Evolutionary conservation across 2,329 filamentous ascomycete species (phyloP).

Genomic region (Malbranchea zuffiana): DNA sequence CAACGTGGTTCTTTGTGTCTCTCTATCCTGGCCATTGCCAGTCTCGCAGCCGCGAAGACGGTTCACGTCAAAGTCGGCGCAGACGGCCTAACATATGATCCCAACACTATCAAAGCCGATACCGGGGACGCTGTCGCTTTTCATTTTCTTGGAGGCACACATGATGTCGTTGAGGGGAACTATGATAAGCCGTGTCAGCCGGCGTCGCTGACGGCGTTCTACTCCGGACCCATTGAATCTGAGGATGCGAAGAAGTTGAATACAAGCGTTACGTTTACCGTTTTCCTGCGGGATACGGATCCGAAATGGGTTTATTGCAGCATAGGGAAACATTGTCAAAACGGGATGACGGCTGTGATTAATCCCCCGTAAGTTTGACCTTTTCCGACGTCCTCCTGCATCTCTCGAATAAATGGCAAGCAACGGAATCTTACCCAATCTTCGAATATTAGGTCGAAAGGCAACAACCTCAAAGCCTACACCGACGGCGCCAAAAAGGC

Average conservation of each 20-base stretch:
- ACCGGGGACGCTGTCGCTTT: slow-evolving; percentile 14
- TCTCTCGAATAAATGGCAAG: background rate
- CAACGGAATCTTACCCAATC: background rate
- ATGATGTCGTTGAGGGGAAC: slow-evolving; percentile 13
- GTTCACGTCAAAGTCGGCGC: slow-evolving; percentile 14
- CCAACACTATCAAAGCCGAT: slow-evolving; percentile 10
- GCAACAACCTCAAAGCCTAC: slow-evolving; percentile 8
- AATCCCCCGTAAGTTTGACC: slow-evolving; percentile 34
- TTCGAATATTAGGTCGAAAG: slow-evolving; percentile 8
- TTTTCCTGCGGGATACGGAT: slow-evolving; percentile 36
- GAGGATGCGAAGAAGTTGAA: slow-evolving; percentile 4
- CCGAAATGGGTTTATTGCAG: slow-evolving; percentile 45
- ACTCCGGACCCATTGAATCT: slow-evolving; percentile 13
- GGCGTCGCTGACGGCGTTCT: slow-evolving; percentile 7
- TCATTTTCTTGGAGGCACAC: slow-evolving; percentile 9
- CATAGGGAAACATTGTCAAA: slow-evolving; percentile 40
- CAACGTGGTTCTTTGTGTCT: background rate
- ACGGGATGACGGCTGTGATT: slow-evolving; percentile 42
- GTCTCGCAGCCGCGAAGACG: slow-evolving; percentile 8
- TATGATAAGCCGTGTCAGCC: slow-evolving; percentile 13
- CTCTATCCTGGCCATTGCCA: slow-evolving; percentile 9
- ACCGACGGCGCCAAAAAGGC: slow-evolving; percentile 6
- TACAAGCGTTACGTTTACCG: slow-evolving; percentile 29
- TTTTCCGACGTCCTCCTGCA: background rate
- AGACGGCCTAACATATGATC: slow-evolving; percentile 9